Evolutionary conservation across 176 grass and related monocot genomes (phyloP), one percentile per base, ranked within the genome.

Genomic region (Bromus sterilis): DNA sequence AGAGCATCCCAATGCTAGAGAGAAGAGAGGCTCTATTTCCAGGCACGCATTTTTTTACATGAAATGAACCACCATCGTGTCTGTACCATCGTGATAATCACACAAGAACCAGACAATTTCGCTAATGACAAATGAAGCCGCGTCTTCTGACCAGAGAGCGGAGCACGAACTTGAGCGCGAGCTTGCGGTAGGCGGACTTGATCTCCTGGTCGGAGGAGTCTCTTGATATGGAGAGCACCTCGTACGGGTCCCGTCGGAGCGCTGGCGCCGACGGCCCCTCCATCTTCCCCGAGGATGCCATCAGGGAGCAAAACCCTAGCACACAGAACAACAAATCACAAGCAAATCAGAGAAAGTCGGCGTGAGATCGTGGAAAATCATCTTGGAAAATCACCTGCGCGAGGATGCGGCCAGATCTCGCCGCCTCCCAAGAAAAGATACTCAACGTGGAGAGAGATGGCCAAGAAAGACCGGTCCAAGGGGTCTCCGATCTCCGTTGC

Each of bases 131-230:
- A 75, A 66, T 53, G 49, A 75, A 74, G 66, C 65, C 56, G 43
- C 29, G n/a, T 56, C 56, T 49, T 61, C 10, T 40, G 34, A 77
- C 15, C 32, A 75, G 56, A n/a, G 24, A 49, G 49, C 18, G n/a
- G 49, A 41, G 48, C 16, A 82, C 75, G 41, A 24, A 98, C 96
- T 98, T 98, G 59, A 98, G 96, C 15, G 96, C 96, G 77, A 98
- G 96, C 86, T 95, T 98, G 81, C 96, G 87, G 79, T 98, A 98
- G 15, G 96, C 88, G 34, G 96, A 93, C 73, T 98, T 98, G 87
- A 98, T 98, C 56, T 98, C 96, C 88, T 95, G 96, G 80, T 98
- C 93, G 42, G 96, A 95, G 18, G 96, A 98, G 43, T 98, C 96
- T 39, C 88, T 79, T 13, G 96, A 78, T 62, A 98, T 90, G 75